A percentile compares a stretch with the other conserved stretches of the same genome.
Evolutionary conservation across 2,329 filamentous ascomycete species (phyloP).

Genomic region (Lecanicillium sp.): DNA sequence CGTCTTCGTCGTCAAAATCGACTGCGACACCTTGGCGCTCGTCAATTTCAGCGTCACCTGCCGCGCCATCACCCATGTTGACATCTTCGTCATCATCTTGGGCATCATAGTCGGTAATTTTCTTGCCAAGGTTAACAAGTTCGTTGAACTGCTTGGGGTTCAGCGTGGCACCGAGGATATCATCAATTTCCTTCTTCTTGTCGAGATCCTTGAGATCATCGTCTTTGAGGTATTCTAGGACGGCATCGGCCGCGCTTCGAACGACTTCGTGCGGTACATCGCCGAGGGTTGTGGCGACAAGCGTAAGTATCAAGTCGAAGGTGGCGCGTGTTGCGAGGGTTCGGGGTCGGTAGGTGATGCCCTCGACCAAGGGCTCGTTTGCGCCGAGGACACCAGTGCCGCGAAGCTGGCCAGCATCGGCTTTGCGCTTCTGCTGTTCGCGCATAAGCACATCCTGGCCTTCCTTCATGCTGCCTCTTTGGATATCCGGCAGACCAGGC

Average conservation of each 20-base stretch:
- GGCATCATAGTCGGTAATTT: slow-evolving; percentile 96
- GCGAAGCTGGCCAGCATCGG: slow-evolving; percentile 59
- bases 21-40: slow-evolving; percentile 96
- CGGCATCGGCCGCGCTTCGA: slow-evolving; percentile 86
- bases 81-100: slow-evolving; percentile 93
- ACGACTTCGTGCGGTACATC: slow-evolving; percentile 91
- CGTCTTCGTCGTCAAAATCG: slow-evolving; percentile 86
- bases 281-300: slow-evolving; percentile 80
- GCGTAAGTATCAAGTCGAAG: slow-evolving; percentile 89
- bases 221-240: slow-evolving; percentile 88
- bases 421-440: slow-evolving; percentile 82
- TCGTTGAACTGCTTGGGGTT: slow-evolving; percentile 93
- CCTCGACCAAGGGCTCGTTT: slow-evolving; percentile 82
- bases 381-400: slow-evolving; percentile 76
- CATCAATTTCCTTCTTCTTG: slow-evolving; percentile 96
- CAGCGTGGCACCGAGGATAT: slow-evolving; percentile 78
- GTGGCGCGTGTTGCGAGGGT: slow-evolving; percentile 88
- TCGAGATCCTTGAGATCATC: slow-evolving; percentile 95
- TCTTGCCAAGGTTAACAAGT: slow-evolving; percentile 91
- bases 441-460: slow-evolving; percentile 77
- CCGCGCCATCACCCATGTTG: slow-evolving; percentile 57
- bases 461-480: slow-evolving; percentile 70
- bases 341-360: slow-evolving; percentile 83
- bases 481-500: slow-evolving; percentile 59
- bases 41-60: slow-evolving; percentile 71